Evolutionary conservation across 176 grass and related monocot species (phyloP), one percentile per base, ranked within the genome.

Genomic region (Cenchrus purpureus): DNA sequence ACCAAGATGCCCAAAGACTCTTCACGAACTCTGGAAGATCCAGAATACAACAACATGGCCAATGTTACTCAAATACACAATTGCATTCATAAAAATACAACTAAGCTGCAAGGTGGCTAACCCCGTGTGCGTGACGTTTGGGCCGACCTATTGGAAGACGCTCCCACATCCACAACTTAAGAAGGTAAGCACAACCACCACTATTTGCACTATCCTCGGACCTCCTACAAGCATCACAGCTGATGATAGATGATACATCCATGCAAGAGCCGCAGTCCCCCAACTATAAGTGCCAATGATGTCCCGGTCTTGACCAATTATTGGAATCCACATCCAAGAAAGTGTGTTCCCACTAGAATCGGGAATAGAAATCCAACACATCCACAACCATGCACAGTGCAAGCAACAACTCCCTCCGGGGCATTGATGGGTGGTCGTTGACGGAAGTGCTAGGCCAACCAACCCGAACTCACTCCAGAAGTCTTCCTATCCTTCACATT

Each of bases 351-450:
- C 6, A 1, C 17, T 19, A 3, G 14, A 14, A 8, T 58, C 55
- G 0, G 55, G 8, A 58, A 58, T 14, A 58, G 6, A 17, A 58
- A 58, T 0, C 55, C 55, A 19, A 0, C 17, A 0, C 16, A 58
- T 7, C 6, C 55, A 58, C 1, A 20, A 3, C 55, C 55, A 58
- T 2, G 55, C 17, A 1, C 16, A 2, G 0, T n/a, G 55, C 55
- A 20, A 16, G 19, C 0, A 2, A 58, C 17, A 19, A 58, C 5
- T 0, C 0, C 17, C 0, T 8, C 16, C 1, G 0, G 0, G 0
- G 16, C 55, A 2, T 2, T 17, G 2, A 5, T 1, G 8, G 15
- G 17, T 3, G 17, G 17, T 2, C 6, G 17, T 1, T 6, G 5
- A 2, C 5, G 0, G 7, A 58, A 58, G 55, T 58, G 15, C 1